Conservation (phyloP, 2,329 filamentous ascomycete species). For the Cytospora schulzeri region DNA sequence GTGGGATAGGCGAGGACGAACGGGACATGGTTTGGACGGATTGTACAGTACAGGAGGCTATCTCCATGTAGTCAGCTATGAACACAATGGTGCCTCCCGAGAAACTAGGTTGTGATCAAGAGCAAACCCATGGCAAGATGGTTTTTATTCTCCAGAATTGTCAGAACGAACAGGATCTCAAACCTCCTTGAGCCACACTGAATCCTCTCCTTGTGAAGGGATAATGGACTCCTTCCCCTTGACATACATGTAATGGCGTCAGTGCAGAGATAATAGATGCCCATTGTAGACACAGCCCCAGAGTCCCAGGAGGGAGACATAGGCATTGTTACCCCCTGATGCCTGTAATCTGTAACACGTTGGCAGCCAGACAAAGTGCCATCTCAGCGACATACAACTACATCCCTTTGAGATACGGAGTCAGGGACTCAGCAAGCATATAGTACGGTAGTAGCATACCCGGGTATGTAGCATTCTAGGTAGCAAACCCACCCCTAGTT, state of each 20-base stretch:
- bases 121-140: background rate
- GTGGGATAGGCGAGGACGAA: slow-evolving; percentile 10
- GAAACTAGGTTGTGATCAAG: background rate
- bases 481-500: no score
- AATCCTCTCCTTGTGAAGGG: background rate
- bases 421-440: no score
- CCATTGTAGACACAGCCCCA: background rate
- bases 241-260: no score
- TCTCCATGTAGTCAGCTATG: slow-evolving; percentile 17
- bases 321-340: background rate
- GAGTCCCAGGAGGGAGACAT: background rate
- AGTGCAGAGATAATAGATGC: background rate
- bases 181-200: background rate
- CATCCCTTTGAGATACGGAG: background rate
- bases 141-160: background rate
- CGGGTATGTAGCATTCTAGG: no score
- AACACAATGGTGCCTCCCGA: slow-evolving; percentile 21
- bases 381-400: background rate
- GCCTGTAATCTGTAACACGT: background rate
- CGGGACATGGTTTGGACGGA: background rate
- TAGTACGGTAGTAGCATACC: no score
- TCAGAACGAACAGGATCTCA: background rate
- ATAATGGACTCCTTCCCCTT: background rate
- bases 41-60: slow-evolving; percentile 4
- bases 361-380: background rate